These are phyloP conservation scores for Serendipita indica DNA, from an alignment of 768 basidiomycete genomes.

Conservation along the genomic window DNA sequence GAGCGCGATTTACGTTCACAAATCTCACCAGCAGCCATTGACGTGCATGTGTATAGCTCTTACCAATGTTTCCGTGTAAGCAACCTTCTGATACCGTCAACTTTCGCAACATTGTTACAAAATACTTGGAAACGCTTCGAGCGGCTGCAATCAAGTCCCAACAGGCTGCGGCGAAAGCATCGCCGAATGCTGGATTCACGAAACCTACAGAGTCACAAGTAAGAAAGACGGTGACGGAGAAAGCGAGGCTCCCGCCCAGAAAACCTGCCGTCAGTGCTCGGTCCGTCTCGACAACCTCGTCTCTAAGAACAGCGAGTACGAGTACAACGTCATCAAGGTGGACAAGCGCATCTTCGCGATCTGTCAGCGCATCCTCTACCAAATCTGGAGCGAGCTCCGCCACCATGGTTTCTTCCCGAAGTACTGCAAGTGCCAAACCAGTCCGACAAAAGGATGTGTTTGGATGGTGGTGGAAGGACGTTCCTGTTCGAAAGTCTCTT, in stretches of 20 bases:
- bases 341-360: not conserved
- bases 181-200: no score
- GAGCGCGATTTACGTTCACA: not conserved
- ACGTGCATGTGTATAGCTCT: conserved; percentile 22
- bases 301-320: conserved; percentile 18
- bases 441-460: no score
- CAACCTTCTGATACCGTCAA: conserved; percentile 38
- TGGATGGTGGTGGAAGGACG: conserved; percentile 43
- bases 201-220: no score
- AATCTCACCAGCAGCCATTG: not conserved
- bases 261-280: not conserved
- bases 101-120: conserved; percentile 36
- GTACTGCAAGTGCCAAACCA: no score
- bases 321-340: not conserved
- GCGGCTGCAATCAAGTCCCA: not conserved
- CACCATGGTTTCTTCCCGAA: no score
- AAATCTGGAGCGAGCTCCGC: no score
- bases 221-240: no score
- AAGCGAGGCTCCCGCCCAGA: no score
- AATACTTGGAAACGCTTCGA: conserved; percentile 35
- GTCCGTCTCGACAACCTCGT: not conserved
- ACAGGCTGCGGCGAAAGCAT: not conserved
- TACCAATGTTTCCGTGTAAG: conserved; percentile 37
- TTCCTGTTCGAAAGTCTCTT: conserved; percentile 39
- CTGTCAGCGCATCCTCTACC: no score